phyloP scores from a whole-genome alignment of 2,329 filamentous ascomycete genomes.

The Xylaria sp. region DNA sequence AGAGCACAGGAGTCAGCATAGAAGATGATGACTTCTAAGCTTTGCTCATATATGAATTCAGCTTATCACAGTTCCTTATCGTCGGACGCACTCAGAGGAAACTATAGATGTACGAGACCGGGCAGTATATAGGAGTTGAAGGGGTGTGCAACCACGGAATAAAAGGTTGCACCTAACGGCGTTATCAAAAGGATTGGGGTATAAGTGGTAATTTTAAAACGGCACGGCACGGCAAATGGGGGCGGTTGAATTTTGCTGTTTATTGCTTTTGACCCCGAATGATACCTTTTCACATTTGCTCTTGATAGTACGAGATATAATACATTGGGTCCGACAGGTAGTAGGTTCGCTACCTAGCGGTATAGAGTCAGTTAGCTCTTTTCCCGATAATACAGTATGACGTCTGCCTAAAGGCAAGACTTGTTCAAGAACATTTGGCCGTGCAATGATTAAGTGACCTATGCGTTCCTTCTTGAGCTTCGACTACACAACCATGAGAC shows the following conservation, averaged over 20 bases:
- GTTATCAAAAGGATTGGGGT: conserved; percentile 25
- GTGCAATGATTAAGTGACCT: neutral
- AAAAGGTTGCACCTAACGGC: conserved; percentile 21
- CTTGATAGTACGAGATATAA: conserved; percentile 28
- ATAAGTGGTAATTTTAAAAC: neutral
- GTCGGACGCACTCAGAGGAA: neutral
- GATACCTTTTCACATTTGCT: conserved; percentile 41
- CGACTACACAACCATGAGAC: neutral
- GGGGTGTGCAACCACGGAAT: conserved; percentile 1
- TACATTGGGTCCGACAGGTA: conserved; percentile 5
- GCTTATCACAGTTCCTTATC: conserved; percentile 3
- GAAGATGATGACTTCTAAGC: conserved; percentile 37
- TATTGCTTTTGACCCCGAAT: conserved; percentile 31
- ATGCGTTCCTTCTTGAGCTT: neutral
- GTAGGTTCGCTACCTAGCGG: neutral
- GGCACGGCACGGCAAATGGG: conserved; percentile 6
- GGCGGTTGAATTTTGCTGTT: conserved; percentile 20
- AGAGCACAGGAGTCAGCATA: conserved; percentile 27
- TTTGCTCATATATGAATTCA: neutral
- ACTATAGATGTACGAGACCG: conserved; percentile 18
- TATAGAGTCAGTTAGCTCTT: conserved; percentile 13
- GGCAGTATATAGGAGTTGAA: conserved; percentile 25
- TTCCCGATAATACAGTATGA: conserved; percentile 14
- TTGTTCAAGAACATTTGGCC: neutral
- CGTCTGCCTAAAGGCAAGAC: neutral